These are phyloP conservation scores for Sergeia podlipaevii DNA, from an alignment of 208 protist species.

Conservation along the genomic window DNA sequence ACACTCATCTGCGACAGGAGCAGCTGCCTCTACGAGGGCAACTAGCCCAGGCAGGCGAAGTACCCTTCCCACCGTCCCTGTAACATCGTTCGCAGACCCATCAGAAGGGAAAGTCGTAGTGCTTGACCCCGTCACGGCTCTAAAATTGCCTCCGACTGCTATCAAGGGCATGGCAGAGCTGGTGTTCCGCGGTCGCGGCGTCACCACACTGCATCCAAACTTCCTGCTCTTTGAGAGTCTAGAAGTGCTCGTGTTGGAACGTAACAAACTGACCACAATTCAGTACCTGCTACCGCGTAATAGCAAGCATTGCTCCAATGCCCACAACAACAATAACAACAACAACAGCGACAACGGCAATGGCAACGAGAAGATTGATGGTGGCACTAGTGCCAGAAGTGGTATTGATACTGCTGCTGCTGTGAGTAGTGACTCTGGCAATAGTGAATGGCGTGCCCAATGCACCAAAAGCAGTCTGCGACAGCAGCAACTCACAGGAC, in stretches of 20 bases:
- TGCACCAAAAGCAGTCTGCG: constrained; percentile 10
- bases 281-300: constrained; percentile 29
- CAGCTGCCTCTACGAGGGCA: background rate
- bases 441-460: constrained; percentile 16
- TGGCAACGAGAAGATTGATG: background rate
- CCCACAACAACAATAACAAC: background rate
- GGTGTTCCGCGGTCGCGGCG: constrained; percentile 28
- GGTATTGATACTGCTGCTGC: background rate
- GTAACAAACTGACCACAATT: constrained; percentile 52
- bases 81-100: constrained; percentile 25
- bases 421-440: background rate
- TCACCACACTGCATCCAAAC: constrained; percentile 63
- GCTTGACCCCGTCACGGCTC: constrained; percentile 49
- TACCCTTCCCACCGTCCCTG: background rate
- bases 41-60: background rate
- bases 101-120: constrained; percentile 21
- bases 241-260: constrained; percentile 48
- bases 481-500: constrained; percentile 5
- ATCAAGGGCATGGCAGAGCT: constrained; percentile 38
- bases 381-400: background rate
- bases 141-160: constrained; percentile 32
- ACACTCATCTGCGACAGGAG: background rate
- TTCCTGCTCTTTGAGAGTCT: constrained; percentile 60
- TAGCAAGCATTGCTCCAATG: background rate
- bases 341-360: background rate